phyloP scores from a whole-genome alignment of 306 rosid species.

The Vigna hirtella region DNA sequence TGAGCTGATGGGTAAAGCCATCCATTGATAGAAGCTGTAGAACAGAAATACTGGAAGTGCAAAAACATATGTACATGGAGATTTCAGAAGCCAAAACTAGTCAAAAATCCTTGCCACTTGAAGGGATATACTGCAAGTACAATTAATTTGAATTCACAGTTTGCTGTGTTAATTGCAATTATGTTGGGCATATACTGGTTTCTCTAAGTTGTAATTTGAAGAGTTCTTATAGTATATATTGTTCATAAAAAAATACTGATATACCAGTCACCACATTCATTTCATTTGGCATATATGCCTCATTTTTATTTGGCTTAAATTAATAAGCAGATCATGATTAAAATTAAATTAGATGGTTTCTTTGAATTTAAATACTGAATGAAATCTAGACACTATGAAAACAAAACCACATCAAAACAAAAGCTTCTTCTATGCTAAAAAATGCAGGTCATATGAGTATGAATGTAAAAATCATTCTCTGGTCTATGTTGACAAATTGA shows the following conservation, averaged over 20 bases:
- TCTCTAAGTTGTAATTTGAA: background rate
- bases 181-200: background rate
- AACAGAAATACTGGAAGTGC: too few relatives aligned
- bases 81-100: too few relatives aligned
- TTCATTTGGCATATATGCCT: background rate
- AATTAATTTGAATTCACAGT: background rate
- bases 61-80: too few relatives aligned
- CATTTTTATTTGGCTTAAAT: slow-evolving; percentile 6
- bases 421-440: too few relatives aligned
- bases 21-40: too few relatives aligned
- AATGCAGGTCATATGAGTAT: too few relatives aligned
- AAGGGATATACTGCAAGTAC: background rate
- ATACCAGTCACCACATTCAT: background rate
- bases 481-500: too few relatives aligned
- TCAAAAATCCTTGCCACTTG: too few relatives aligned
- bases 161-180: background rate
- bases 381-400: too few relatives aligned
- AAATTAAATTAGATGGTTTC: background rate
- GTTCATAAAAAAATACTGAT: background rate
- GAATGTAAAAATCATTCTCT: too few relatives aligned
- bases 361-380: background rate
- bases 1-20: too few relatives aligned
- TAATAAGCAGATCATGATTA: background rate
- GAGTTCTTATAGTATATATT: background rate
- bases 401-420: too few relatives aligned